Evolutionary conservation across 139 green algal genomes (phyloP).

Genomic region (Coelastrella sp.): DNA sequence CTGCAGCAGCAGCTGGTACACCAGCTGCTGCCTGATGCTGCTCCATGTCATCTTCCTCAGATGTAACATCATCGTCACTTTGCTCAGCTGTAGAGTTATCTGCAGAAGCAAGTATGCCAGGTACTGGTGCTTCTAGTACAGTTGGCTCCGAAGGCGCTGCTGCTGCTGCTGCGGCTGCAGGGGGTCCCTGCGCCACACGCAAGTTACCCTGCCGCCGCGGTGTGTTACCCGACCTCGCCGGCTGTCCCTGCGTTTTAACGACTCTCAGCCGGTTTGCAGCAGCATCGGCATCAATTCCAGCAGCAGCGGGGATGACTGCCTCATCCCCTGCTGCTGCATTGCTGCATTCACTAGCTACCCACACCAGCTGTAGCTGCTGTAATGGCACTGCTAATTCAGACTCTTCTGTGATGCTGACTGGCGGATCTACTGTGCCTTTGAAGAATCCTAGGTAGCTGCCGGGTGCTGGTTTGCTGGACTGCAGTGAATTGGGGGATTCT

Average conservation of each 20-base stretch:
- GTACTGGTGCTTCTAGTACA: too few species aligned
- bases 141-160: too few species aligned
- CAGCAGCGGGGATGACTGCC: not conserved
- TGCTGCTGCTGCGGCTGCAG: too few species aligned
- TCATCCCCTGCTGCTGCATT: not conserved
- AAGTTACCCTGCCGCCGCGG: too few species aligned
- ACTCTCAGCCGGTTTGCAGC: not conserved
- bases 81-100: too few species aligned
- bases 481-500: not conserved
- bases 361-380: constrained; percentile 43
- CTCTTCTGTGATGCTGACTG: not conserved
- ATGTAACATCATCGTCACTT: too few species aligned
- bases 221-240: too few species aligned
- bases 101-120: too few species aligned
- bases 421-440: not conserved
- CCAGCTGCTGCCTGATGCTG: too few species aligned
- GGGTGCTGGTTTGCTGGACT: not conserved
- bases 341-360: not conserved
- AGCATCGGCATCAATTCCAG: not conserved
- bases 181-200: too few species aligned
- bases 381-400: not conserved
- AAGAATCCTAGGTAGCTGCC: constrained; percentile 27
- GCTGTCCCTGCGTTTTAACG: not conserved
- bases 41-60: too few species aligned
- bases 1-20: too few species aligned